Conservation (phyloP, 2,329 filamentous ascomycete species). For the Penicillium sp. region DNA sequence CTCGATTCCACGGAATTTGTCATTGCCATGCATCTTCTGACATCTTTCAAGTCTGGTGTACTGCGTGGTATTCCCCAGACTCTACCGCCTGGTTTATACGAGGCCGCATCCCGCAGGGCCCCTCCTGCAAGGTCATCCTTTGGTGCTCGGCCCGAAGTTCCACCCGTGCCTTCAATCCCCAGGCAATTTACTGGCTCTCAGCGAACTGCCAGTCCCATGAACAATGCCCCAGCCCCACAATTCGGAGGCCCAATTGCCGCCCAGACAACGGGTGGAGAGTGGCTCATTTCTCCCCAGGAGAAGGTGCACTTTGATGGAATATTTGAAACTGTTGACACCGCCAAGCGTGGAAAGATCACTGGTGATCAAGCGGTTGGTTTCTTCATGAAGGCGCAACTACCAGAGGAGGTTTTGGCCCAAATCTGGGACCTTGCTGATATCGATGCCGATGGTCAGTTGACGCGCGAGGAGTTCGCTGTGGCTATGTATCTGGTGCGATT, state of each 20-base stretch:
- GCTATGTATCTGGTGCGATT: conserved; percentile 96
- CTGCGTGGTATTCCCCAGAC: conserved; percentile 77
- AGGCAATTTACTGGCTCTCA: conserved; percentile 70
- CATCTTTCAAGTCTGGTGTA: conserved; percentile 81
- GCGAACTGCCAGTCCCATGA: conserved; percentile 62
- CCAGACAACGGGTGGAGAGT: conserved; percentile 67
- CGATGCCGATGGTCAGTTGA: conserved; percentile 82
- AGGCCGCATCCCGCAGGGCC: conserved; percentile 76
- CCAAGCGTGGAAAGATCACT: conserved; percentile 78
- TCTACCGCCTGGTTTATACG: conserved; percentile 82
- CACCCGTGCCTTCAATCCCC: conserved; percentile 68
- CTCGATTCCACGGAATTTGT: conserved; percentile 90
- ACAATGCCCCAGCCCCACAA: conserved; percentile 41
- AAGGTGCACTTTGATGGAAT: conserved; percentile 86
- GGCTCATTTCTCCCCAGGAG: conserved; percentile 79
- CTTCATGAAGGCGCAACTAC: conserved; percentile 86
- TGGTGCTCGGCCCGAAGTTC: conserved; percentile 54
- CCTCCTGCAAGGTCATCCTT: conserved; percentile 52
- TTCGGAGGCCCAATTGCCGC: conserved; percentile 54
- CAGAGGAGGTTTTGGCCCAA: conserved; percentile 85
- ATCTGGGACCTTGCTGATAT: conserved; percentile 98
- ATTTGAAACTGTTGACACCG: conserved; percentile 80
- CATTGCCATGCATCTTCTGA: conserved; percentile 96
- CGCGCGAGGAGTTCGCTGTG: conserved; percentile 88
- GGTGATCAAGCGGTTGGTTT: conserved; percentile 94